These are phyloP conservation scores for Phytophthora pseudosyringae DNA, from an alignment of 352 stramenopile genomes.

Conservation along the genomic window DNA sequence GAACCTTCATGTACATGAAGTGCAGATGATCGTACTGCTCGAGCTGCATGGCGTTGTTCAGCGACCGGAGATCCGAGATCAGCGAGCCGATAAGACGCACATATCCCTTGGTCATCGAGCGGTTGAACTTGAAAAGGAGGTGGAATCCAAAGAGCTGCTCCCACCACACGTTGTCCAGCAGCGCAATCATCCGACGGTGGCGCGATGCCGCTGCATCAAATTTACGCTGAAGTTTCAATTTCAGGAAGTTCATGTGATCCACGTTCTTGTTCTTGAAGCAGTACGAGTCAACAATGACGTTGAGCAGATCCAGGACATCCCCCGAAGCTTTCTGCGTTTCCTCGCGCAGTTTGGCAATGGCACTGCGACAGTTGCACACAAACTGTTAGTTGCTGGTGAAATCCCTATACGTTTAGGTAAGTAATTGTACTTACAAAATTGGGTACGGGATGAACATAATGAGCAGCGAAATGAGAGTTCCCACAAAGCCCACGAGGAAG, in stretches of 20 bases:
- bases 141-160: conserved; percentile 82
- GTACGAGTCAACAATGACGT: conserved; percentile 86
- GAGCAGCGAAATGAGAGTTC: conserved; percentile 69
- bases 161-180: conserved; percentile 84
- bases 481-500: conserved; percentile 77
- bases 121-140: conserved; percentile 71
- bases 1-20: conserved; percentile 76
- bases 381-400: background rate
- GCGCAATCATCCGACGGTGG: conserved; percentile 59
- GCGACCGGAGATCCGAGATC: conserved; percentile 64
- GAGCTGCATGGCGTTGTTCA: conserved; percentile 84
- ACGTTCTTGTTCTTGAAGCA: conserved; percentile 90
- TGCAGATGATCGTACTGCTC: conserved; percentile 80
- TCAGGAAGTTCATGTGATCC: conserved; percentile 84
- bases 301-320: conserved; percentile 75
- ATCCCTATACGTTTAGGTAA: background rate
- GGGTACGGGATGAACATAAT: conserved; percentile 84
- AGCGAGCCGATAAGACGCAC: conserved; percentile 68
- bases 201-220: conserved; percentile 61
- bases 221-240: conserved; percentile 74
- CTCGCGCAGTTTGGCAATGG: conserved; percentile 55
- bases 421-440: conserved; percentile 71
- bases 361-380: conserved; percentile 34
- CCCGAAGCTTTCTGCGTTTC: conserved; percentile 57
- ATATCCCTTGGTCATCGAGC: conserved; percentile 73